Percentiles rank a stretch among this genome's conserved stretches.
Evolutionary conservation across 352 stramenopile genomes (phyloP).

Genomic region (Elongisporangium prolatum): DNA sequence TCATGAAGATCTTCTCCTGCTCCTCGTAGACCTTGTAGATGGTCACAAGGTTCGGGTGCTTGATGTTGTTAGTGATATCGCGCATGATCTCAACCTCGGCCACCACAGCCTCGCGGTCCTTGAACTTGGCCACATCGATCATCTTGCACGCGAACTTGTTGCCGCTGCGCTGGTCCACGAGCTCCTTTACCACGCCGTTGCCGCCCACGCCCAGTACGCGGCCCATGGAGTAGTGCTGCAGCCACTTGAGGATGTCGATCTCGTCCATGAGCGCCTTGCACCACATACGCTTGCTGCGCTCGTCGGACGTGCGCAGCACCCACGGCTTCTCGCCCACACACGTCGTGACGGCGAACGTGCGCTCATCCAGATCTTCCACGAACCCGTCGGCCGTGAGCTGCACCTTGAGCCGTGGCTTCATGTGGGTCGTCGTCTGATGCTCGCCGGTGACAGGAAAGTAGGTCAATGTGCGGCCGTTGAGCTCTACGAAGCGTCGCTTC

Average conservation of each 20-base stretch:
- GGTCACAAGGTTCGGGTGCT: slow-evolving; percentile 68
- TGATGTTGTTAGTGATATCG: slow-evolving; percentile 79
- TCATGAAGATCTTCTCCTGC: slow-evolving; percentile 76
- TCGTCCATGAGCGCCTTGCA: slow-evolving; percentile 61
- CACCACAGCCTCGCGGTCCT: slow-evolving; percentile 61
- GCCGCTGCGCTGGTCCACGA: slow-evolving; percentile 54
- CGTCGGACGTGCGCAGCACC: slow-evolving; percentile 49
- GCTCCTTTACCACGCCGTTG: slow-evolving; percentile 64
- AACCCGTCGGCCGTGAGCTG: slow-evolving; percentile 52
- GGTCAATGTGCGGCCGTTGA: slow-evolving; percentile 64
- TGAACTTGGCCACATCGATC: slow-evolving; percentile 73
- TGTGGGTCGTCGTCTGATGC: slow-evolving; percentile 11
- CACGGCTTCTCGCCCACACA: slow-evolving; percentile 49
- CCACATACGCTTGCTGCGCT: slow-evolving; percentile 52
- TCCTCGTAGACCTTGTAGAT: slow-evolving; percentile 85
- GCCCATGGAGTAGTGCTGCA: slow-evolving; percentile 66
- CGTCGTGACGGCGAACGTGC: slow-evolving; percentile 49
- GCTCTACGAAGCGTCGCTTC: slow-evolving; percentile 66
- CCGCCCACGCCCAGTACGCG: slow-evolving; percentile 63
- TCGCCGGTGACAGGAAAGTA: slow-evolving; percentile 47
- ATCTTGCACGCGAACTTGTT: slow-evolving; percentile 70
- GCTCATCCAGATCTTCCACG: slow-evolving; percentile 47
- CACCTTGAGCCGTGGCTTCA: slow-evolving; percentile 34
- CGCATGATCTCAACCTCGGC: slow-evolving; percentile 76
- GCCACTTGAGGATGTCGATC: slow-evolving; percentile 74